Evolutionary conservation across 495 filamentous ascomycete genomes (phyloP).

Genomic region (Pseudomonodictys pantanalensis): DNA sequence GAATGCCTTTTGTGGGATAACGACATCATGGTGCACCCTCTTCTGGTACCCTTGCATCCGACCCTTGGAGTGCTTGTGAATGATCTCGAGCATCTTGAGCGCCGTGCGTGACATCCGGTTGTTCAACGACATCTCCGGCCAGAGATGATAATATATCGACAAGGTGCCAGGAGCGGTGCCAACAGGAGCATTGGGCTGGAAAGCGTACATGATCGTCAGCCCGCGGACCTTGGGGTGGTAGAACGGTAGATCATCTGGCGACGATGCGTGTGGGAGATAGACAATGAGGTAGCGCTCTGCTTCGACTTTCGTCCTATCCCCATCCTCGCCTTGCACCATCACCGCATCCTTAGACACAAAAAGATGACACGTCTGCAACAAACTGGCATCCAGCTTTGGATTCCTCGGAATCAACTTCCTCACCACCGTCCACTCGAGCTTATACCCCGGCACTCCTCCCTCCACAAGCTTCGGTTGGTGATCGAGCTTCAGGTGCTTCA

Average conservation of each 20-base stretch:
- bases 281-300: slow-evolving; percentile 58
- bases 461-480: slow-evolving; percentile 42
- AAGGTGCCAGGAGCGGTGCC: slow-evolving; percentile 48
- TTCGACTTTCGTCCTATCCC: slow-evolving; percentile 12
- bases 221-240: slow-evolving; percentile 77
- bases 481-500: slow-evolving; percentile 37
- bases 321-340: slow-evolving; percentile 19
- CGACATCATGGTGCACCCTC: slow-evolving; percentile 68
- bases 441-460: slow-evolving; percentile 49
- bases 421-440: slow-evolving; percentile 59
- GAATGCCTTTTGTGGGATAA: slow-evolving; percentile 68
- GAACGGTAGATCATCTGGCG: slow-evolving; percentile 65
- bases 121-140: slow-evolving; percentile 43
- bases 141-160: slow-evolving; percentile 68
- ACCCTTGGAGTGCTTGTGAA: slow-evolving; percentile 75
- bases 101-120: slow-evolving; percentile 67
- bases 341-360: slow-evolving; percentile 39
- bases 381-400: slow-evolving; percentile 63
- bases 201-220: slow-evolving; percentile 72
- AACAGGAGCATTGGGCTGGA: slow-evolving; percentile 34
- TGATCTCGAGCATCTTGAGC: slow-evolving; percentile 62
- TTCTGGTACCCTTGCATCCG: slow-evolving; percentile 63
- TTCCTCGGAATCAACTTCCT: slow-evolving; percentile 79
- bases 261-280: slow-evolving; percentile 70
- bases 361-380: slow-evolving; percentile 79